Conservation (phyloP, 2,329 filamentous ascomycete genomes). For the Claviceps paspali region DNA sequence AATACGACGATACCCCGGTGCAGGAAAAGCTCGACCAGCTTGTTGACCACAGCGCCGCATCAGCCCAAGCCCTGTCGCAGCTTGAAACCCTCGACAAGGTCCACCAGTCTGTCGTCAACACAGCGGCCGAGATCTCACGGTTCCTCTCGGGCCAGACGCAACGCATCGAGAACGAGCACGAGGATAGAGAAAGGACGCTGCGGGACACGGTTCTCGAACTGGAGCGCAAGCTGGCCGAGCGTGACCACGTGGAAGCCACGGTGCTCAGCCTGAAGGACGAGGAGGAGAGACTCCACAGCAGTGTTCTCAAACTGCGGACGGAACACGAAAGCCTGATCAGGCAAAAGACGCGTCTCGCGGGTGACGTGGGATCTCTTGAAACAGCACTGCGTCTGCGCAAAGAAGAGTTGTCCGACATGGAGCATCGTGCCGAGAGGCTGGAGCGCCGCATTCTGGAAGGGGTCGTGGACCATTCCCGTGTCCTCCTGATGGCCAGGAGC, state of each 20-base stretch:
- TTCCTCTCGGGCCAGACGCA: conserved; percentile 68
- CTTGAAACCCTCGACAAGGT: conserved; percentile 78
- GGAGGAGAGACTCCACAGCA: conserved; percentile 36
- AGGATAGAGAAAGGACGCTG: conserved; percentile 62
- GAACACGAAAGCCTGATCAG: conserved; percentile 63
- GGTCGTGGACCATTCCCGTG: conserved; percentile 88
- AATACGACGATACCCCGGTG: conserved; percentile 15
- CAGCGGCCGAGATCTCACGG: conserved; percentile 67
- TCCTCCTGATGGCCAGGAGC: conserved; percentile 65
- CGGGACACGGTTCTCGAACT: conserved; percentile 70
- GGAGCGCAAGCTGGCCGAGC: conserved; percentile 56
- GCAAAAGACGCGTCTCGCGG: conserved; percentile 66
- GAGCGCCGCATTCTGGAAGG: conserved; percentile 90
- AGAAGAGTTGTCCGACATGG: conserved; percentile 85
- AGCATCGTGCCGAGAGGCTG: conserved; percentile 70
- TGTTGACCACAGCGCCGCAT: conserved; percentile 46
- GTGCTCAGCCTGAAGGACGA: conserved; percentile 36
- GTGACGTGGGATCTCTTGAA: conserved; percentile 80
- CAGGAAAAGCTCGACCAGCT: conserved; percentile 29
- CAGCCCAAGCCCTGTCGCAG: conserved; percentile 56
- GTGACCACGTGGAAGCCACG: conserved; percentile 43
- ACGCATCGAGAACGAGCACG: conserved; percentile 60
- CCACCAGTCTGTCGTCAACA: conserved; percentile 71
- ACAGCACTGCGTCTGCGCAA: conserved; percentile 78
- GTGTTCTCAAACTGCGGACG: conserved; percentile 41